Evolutionary conservation across 805 yeast genomes (phyloP).

Genomic region (Kazachstania taianensis): DNA sequence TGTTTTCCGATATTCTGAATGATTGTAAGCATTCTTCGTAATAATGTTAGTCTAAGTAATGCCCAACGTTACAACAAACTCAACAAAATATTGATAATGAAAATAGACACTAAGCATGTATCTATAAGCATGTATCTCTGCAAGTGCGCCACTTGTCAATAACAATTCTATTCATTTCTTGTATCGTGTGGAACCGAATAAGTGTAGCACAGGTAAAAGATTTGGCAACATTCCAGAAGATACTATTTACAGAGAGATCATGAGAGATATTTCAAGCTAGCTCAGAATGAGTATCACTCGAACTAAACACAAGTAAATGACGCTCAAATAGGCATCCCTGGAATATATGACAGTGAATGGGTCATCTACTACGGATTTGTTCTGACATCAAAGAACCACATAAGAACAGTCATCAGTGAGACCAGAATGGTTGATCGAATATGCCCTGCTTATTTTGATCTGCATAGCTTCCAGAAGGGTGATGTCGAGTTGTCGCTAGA

Average conservation of each 20-base stretch:
- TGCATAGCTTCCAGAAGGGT: slow-evolving; percentile 57
- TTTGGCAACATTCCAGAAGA: slow-evolving; percentile 56
- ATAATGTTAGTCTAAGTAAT: slow-evolving; percentile 22
- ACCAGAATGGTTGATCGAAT: slow-evolving; percentile 86
- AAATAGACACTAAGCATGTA: slow-evolving; percentile 20
- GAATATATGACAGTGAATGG: slow-evolving; percentile 83
- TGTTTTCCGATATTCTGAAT: slow-evolving; percentile 18
- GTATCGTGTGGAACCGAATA: slow-evolving; percentile 46
- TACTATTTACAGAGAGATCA: slow-evolving; percentile 49
- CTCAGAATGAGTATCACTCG: no score
- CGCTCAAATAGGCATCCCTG: slow-evolving; percentile 96
- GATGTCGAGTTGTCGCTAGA: slow-evolving; percentile 62
- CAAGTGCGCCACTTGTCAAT: slow-evolving; percentile 16
- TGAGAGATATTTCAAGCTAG: no score
- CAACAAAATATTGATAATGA: slow-evolving; percentile 27
- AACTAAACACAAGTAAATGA: no score
- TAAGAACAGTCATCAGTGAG: slow-evolving; percentile 79
- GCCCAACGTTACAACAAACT: slow-evolving; percentile 24
- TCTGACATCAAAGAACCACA: slow-evolving; percentile 83
- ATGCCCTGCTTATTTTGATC: slow-evolving; percentile 59
- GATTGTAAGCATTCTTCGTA: slow-evolving; percentile 26
- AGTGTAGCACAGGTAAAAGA: slow-evolving; percentile 81
- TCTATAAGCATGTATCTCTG: no score
- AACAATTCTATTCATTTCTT: slow-evolving; percentile 25
- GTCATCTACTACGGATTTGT: slow-evolving; percentile 93